phyloP scores from a whole-genome alignment of 257 asterid genomes.

The Nicotiana paniculata region DNA sequence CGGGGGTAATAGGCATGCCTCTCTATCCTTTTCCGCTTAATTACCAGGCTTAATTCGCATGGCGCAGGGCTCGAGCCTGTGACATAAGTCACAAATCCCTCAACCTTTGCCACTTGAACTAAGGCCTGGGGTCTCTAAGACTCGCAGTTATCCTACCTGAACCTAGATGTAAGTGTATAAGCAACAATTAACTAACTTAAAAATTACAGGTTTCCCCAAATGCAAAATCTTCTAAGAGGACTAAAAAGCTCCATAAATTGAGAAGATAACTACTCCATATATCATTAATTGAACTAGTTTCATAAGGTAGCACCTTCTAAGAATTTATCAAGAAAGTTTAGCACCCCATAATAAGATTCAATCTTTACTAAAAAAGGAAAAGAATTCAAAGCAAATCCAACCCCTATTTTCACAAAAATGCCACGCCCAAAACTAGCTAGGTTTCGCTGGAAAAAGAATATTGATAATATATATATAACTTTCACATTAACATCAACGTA shows the following conservation, averaged over 20 bases:
- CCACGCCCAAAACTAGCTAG: background rate
- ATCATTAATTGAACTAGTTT: background rate
- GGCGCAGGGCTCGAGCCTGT: no score
- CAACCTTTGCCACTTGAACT: no score
- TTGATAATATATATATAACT: background rate
- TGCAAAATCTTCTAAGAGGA: background rate
- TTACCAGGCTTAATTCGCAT: no score
- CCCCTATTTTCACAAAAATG: background rate
- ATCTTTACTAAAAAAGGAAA: background rate
- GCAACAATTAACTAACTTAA: background rate
- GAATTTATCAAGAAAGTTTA: background rate
- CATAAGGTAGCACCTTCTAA: background rate
- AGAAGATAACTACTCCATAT: background rate
- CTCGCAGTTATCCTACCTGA: background rate
- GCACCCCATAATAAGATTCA: background rate
- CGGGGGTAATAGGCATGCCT: no score
- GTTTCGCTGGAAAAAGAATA: background rate
- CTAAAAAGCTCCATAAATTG: background rate
- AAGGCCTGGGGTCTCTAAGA: background rate
- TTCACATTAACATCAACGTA: background rate
- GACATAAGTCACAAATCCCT: no score
- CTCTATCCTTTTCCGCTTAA: no score
- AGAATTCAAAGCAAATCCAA: background rate
- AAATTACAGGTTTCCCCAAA: no score
- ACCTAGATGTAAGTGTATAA: background rate